Evolutionary conservation across 23 red algal species (phyloP).

Genomic region (Gracilaria caudata): DNA sequence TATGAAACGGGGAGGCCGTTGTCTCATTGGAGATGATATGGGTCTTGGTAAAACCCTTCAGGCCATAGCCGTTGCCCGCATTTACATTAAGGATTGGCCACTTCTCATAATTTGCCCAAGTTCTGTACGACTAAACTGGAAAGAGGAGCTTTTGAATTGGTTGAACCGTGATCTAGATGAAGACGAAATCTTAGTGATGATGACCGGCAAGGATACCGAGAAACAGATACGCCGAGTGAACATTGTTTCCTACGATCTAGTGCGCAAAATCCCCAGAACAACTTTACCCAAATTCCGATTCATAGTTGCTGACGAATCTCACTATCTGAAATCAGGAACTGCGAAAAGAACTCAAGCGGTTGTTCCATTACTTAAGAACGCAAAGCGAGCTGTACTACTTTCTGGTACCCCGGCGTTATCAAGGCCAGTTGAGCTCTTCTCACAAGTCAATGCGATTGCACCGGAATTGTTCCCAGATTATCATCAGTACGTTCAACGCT

Average conservation of each 20-base stretch:
- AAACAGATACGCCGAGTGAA: constrained; percentile 54
- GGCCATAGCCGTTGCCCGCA: constrained; percentile 68
- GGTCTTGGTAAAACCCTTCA: constrained; percentile 79
- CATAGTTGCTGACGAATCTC: constrained; percentile 72
- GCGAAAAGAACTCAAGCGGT: constrained; percentile 74
- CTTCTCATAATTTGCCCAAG: constrained; percentile 81
- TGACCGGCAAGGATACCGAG: constrained; percentile 70
- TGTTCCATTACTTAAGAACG: constrained; percentile 52
- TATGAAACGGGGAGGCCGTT: constrained; percentile 56
- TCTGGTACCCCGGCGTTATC: constrained; percentile 81
- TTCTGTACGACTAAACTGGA: constrained; percentile 76
- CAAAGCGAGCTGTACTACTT: constrained; percentile 70
- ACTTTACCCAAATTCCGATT: constrained; percentile 39
- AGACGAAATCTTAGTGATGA: constrained; percentile 71
- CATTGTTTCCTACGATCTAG: constrained; percentile 87
- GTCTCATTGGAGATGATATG: constrained; percentile 83
- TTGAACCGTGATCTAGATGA: constrained; percentile 52
- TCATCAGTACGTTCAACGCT: constrained; percentile 56
- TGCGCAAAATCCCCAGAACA: constrained; percentile 43
- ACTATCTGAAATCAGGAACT: constrained; percentile 72
- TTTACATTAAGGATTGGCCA: constrained; percentile 76
- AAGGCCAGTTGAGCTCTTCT: constrained; percentile 72
- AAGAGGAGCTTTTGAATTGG: constrained; percentile 77
- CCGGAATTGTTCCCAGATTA: constrained; percentile 65
- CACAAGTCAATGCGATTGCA: constrained; percentile 56